These are phyloP conservation scores for Neonectria neomacrospora DNA, from an alignment of 2,329 filamentous ascomycete genomes.

Conservation along the genomic window DNA sequence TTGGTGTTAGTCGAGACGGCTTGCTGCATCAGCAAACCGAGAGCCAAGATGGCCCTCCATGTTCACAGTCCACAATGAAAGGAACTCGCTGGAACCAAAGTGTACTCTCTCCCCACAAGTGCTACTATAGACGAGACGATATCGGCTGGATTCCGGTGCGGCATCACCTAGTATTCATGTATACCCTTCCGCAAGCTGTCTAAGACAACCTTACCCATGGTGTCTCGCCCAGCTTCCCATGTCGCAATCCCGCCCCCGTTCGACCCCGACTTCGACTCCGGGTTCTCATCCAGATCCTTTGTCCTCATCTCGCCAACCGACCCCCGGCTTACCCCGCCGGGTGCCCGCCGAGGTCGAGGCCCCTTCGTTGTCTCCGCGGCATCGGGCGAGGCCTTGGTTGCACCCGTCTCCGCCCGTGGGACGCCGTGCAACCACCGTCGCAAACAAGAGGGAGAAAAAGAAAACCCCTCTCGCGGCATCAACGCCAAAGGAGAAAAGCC, in stretches of 20 bases:
- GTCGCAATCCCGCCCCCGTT: neutral
- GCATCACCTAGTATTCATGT: neutral
- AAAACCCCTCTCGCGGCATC: neutral
- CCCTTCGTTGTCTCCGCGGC: slow-evolving; percentile 1
- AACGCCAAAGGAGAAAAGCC: neutral
- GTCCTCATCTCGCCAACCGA: neutral
- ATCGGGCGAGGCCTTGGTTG: slow-evolving; percentile 1
- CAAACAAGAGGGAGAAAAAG: slow-evolving; percentile 1
- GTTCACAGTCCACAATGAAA: neutral
- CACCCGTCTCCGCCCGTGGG: neutral
- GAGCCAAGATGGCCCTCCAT: slow-evolving; percentile 2
- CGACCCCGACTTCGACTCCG: neutral
- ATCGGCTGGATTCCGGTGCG: neutral
- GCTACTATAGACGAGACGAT: neutral
- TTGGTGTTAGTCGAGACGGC: slow-evolving; percentile 26
- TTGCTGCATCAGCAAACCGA: slow-evolving; percentile 15
- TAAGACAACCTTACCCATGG: neutral
- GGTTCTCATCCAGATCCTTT: neutral
- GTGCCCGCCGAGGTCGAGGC: slow-evolving; percentile 21
- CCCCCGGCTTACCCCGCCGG: slow-evolving; percentile 17
- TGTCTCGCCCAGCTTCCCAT: neutral
- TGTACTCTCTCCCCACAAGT: neutral
- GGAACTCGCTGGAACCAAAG: neutral
- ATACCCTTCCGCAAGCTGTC: neutral
- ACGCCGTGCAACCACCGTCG: slow-evolving; percentile 21